Base-by-base conservation (phyloP, 805 yeast species). In the Saccharomycopsis sp. region DNA sequence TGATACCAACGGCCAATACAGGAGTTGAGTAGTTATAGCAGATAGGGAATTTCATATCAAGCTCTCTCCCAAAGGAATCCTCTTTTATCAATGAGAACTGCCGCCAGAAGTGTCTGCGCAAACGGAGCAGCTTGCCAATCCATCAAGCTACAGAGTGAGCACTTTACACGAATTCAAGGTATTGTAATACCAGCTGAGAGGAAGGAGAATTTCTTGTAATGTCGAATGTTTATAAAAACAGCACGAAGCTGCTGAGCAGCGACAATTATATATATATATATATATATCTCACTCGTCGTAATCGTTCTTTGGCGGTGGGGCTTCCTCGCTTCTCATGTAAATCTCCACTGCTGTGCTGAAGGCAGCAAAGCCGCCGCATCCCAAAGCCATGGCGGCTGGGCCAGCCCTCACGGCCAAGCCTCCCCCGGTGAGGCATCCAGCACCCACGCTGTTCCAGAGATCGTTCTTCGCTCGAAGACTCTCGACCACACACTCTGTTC, bases 291-390 rank as follows among this genome's bases (percentile, higher is more conserved):
- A 35, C 15, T 69, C 71, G 54, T 87, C 94, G 61, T 87, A 92
- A 63, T 92, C 97, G 55, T 83, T 80, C 35, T 68, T 57, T 15
- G 97, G 96, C 18, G 97, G 96, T 36, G 73, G 72, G 3, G 79
- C 77, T 56, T 79, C 71, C 51, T 87, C 96, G 52, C 83, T 76
- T 52, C 88, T 73, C 80, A 88, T 71, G 53, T 88, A 88, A 50
- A 82, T 58, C 57, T 88, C 96, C 45, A 88, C 64, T 5, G 94
- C 95, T 3, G 86, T 78, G 42, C 94, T 80, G 59, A 92, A 92
- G 5, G 92, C 95, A 2, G 97, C 96, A 65, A 92, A 92, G 6
- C 96, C 98, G 20, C 94, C 96, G 68, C 97, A 92, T 1, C 98
- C 98, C 44, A 88, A 58, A 19, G 77, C 53, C 0, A 95, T 92